A percentile compares a stretch with the other conserved stretches of the same genome.
phyloP scores from a whole-genome alignment of 805 yeast species.

The Jamesozyma spencerorum region DNA sequence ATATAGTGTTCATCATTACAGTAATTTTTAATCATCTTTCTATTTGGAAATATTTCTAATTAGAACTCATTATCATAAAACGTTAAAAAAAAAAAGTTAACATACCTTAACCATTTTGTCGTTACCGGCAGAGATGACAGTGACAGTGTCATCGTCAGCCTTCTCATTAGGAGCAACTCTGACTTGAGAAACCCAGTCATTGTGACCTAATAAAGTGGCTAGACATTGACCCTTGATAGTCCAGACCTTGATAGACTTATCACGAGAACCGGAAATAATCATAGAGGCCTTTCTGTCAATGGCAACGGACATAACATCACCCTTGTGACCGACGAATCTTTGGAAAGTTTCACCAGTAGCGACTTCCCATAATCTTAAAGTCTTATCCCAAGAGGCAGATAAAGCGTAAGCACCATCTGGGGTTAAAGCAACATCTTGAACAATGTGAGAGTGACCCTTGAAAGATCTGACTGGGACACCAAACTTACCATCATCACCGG shows the following conservation, averaged over 20 bases:
- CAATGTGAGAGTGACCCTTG: conserved; percentile 98
- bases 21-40: background rate
- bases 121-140: conserved; percentile 96
- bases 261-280: conserved; percentile 98
- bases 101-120: conserved; percentile 98
- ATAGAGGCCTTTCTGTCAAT: conserved; percentile 94
- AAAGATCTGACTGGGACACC: conserved; percentile 97
- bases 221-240: conserved; percentile 96
- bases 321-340: conserved; percentile 96
- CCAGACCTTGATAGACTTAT: conserved; percentile 98
- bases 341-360: conserved; percentile 86
- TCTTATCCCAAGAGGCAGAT: conserved; percentile 99
- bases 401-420: conserved; percentile 96
- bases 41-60: conserved; percentile 2
- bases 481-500: conserved; percentile 91
- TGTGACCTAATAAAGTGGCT: conserved; percentile 89
- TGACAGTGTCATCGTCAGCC: conserved; percentile 45
- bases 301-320: conserved; percentile 95
- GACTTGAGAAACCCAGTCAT: conserved; percentile 98
- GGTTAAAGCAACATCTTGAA: conserved; percentile 94
- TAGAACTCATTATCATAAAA: background rate
- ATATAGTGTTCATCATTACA: conserved; percentile 72
- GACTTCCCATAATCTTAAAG: conserved; percentile 97
- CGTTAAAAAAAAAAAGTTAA: conserved; percentile 25
- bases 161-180: conserved; percentile 76